Evolutionary conservation across 257 asterid species (phyloP).

Genomic region (Nicotiana knightiana): DNA sequence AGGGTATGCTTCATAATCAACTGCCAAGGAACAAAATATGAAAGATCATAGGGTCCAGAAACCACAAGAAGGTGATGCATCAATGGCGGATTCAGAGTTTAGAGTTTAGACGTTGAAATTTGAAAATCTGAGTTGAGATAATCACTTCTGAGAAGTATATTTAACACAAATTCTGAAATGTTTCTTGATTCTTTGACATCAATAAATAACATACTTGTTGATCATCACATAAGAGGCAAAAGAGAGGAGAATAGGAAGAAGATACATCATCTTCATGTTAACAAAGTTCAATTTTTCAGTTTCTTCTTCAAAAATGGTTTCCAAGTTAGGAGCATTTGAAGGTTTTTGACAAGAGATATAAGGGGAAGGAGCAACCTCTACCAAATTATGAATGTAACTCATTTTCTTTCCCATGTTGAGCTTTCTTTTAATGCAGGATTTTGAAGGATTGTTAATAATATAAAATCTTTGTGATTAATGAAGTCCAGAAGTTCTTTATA

Average conservation of each 20-base stretch:
- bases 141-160: too few species aligned
- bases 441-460: too few species aligned
- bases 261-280: conserved; percentile 21
- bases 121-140: too few species aligned
- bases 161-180: too few species aligned
- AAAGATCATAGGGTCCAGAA: too few species aligned
- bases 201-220: conserved; percentile 16
- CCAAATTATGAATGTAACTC: conserved; percentile 30
- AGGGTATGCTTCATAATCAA: background rate
- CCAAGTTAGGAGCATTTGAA: conserved; percentile 44
- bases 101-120: too few species aligned
- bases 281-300: conserved; percentile 18
- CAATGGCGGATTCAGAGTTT: too few species aligned
- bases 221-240: conserved; percentile 32
- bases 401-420: conserved; percentile 32
- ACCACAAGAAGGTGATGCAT: too few species aligned
- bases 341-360: conserved; percentile 31
- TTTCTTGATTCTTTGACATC: background rate
- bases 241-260: conserved; percentile 31
- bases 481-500: background rate
- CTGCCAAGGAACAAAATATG: too few species aligned
- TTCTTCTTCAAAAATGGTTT: conserved; percentile 52
- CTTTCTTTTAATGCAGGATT: background rate
- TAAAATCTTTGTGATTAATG: background rate
- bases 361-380: conserved; percentile 54